Evolutionary conservation across 306 rosid genomes (phyloP).

Genomic region (Cercis canadensis): DNA sequence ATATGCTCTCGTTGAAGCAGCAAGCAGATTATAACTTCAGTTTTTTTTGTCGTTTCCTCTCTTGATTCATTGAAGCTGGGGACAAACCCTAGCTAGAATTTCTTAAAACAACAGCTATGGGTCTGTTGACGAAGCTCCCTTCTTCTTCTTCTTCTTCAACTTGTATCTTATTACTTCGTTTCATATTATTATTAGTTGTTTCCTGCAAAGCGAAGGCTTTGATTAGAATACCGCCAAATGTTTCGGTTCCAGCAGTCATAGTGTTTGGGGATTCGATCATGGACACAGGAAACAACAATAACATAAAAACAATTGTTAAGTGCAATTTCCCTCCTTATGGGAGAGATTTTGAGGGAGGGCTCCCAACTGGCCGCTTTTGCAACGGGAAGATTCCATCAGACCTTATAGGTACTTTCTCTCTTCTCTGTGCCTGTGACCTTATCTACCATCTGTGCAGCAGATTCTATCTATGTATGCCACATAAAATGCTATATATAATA

Average conservation of each 20-base stretch:
- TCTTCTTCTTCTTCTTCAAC: background rate
- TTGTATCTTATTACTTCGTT: background rate
- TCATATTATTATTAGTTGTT: slow-evolving; percentile 3
- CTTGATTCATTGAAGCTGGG: slow-evolving; percentile 48
- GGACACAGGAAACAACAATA: slow-evolving; percentile 76
- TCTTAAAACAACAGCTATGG: slow-evolving; percentile 15
- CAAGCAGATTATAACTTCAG: no score
- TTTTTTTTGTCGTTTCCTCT: slow-evolving; percentile 33
- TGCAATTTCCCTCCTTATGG: slow-evolving; percentile 53
- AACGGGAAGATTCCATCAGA: slow-evolving; percentile 55
- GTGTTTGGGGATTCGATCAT: slow-evolving; percentile 82
- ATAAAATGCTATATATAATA: no score
- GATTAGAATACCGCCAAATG: slow-evolving; percentile 52
- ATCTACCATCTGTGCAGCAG: no score
- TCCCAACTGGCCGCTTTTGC: slow-evolving; percentile 45
- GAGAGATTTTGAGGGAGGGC: slow-evolving; percentile 39
- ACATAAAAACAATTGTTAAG: slow-evolving; percentile 28
- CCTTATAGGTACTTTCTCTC: slow-evolving; percentile 26
- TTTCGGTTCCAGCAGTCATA: slow-evolving; percentile 58
- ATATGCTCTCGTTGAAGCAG: no score
- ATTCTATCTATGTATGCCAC: no score
- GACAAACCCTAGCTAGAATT: slow-evolving; percentile 53
- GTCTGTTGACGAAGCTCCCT: background rate
- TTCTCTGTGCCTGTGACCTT: background rate
- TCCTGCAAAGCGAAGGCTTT: background rate